Percentiles rank a stretch among this genome's conserved stretches.
Evolutionary conservation across 2,329 filamentous ascomycete genomes (phyloP).

Genomic region (Beauveria sp.): DNA sequence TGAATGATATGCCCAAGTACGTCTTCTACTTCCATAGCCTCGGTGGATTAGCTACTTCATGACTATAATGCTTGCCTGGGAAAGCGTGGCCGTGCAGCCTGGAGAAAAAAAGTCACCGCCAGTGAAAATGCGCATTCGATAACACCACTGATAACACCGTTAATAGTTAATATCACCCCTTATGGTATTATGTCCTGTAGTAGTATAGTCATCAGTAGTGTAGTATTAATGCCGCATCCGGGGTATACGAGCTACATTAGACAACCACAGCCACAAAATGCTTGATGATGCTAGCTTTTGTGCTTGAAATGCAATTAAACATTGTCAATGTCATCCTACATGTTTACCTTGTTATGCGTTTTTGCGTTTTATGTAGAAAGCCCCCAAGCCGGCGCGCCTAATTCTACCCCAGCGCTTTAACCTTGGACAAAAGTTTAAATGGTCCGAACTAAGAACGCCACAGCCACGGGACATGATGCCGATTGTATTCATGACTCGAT

Average conservation of each 20-base stretch:
- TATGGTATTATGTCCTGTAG: not conserved
- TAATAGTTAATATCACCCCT: not conserved
- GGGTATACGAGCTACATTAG: not conserved
- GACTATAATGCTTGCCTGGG: not conserved
- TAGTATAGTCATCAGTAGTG: no score
- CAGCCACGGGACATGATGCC: no score
- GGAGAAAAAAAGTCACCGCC: not conserved
- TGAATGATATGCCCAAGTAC: not conserved
- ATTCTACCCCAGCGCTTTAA: not conserved
- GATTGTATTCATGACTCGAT: not conserved
- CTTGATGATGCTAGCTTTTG: not conserved
- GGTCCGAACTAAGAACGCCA: no score
- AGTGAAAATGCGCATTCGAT: not conserved
- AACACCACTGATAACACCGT: not conserved
- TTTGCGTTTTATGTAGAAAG: not conserved
- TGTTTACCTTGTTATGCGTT: not conserved
- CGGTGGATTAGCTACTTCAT: not conserved
- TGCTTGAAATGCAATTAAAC: not conserved
- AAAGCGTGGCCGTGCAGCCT: not conserved
- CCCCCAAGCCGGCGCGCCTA: not conserved
- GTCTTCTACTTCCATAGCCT: not conserved
- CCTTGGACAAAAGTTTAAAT: not conserved
- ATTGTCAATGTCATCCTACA: no score
- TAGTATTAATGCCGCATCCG: no score
- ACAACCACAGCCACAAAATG: not conserved